Evolutionary conservation across 495 filamentous ascomycete species (phyloP).

Genomic region (Cenococcum geophilum): DNA sequence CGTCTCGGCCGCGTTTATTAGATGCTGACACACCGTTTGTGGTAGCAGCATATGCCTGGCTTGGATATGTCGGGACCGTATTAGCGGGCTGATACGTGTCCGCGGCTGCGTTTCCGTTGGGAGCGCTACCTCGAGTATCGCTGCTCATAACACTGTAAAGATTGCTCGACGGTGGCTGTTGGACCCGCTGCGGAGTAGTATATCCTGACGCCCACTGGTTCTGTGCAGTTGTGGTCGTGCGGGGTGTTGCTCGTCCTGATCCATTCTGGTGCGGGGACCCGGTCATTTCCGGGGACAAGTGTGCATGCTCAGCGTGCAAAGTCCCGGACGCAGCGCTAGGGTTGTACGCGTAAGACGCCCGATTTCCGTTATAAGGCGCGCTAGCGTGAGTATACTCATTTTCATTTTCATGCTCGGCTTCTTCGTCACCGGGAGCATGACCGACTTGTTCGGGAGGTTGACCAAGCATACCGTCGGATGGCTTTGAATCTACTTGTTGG

Average conservation of each 20-base stretch:
- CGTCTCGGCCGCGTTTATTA: slow-evolving; percentile 72
- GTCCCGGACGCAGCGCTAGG: slow-evolving; percentile 57
- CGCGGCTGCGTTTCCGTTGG: slow-evolving; percentile 55
- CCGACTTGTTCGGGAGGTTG: slow-evolving; percentile 44
- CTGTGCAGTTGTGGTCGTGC: slow-evolving; percentile 61
- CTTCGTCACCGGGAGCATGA: slow-evolving; percentile 50
- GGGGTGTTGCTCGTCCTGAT: slow-evolving; percentile 81
- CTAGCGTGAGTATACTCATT: slow-evolving; percentile 66
- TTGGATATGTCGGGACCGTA: slow-evolving; percentile 51
- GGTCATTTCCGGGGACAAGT: slow-evolving; percentile 78
- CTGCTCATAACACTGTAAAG: slow-evolving; percentile 88
- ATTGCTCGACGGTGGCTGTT: slow-evolving; percentile 62
- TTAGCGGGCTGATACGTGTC: slow-evolving; percentile 43
- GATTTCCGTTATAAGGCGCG: slow-evolving; percentile 58
- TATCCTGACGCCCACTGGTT: slow-evolving; percentile 74
- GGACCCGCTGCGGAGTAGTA: slow-evolving; percentile 70
- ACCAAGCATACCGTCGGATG: slow-evolving; percentile 47
- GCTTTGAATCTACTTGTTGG: slow-evolving; percentile 64
- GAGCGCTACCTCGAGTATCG: slow-evolving; percentile 63
- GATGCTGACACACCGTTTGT: slow-evolving; percentile 63
- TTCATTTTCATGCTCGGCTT: slow-evolving; percentile 70
- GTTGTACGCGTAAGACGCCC: slow-evolving; percentile 68
- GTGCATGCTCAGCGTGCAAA: slow-evolving; percentile 67
- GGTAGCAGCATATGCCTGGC: slow-evolving; percentile 52
- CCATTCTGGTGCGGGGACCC: slow-evolving; percentile 84